Evolutionary conservation across 495 filamentous ascomycete species (phyloP), one percentile per base, ranked within the genome.

Genomic region (Patellaria atrata): DNA sequence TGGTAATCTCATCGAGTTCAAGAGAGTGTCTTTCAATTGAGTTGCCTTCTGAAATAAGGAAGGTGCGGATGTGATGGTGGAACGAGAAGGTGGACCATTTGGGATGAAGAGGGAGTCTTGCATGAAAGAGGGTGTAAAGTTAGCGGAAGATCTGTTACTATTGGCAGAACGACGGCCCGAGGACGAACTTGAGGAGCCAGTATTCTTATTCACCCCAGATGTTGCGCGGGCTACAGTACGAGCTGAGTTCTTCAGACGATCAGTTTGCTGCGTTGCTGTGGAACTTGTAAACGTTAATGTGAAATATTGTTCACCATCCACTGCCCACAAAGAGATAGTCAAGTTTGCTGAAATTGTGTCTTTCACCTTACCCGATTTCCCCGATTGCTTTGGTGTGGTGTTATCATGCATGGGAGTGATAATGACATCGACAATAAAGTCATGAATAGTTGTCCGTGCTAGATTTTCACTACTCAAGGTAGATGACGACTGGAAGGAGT

Each of bases 1-100:
- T 6, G 77, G 75, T 27, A 75, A 67, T 33, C 72, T 65, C 30
- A 75, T 75, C 23, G 66, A 68, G 43, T 82, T 73, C 4, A 82
- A 55, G 18, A 82, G 63, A 8, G 73, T 73, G 57, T 81, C 77
- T 45, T 80, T 80, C 61, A 82, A 67, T 30, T 69, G 56, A 19
- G 61, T 67, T 25, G 77, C 59, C 48, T 79, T 82, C 43, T 77
- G 68, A 11, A 77, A 54, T 1, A 68, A 57, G 5, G 73, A 69
- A 11, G 74, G 72, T 13, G 67, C 51, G 30, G 61, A 61, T 4
- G 68, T 58, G 5, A 58, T 45, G 12, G 62, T 52, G 3, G 60
- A 52, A 23, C 55, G 57, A 0, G 61, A 53, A 1, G 75, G 77
- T 3, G 72, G 70, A 2, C 71, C 73, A 36, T n/a, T n/a, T n/a